Conservation (phyloP, 2,329 filamentous ascomycete genomes). For the Annulohypoxylon truncatum region DNA sequence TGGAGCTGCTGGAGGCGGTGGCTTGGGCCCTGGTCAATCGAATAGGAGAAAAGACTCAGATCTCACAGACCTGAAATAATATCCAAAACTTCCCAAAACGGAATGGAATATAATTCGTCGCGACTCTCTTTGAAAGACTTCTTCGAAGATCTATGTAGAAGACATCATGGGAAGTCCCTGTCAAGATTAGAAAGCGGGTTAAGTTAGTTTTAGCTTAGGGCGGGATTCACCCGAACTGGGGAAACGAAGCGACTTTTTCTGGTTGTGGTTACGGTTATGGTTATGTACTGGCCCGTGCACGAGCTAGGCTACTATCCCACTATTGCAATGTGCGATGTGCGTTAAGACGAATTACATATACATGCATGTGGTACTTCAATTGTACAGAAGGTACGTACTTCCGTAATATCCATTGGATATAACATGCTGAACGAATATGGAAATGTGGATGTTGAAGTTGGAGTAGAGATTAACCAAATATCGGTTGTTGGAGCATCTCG, state of each 20-base stretch:
- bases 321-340: not conserved
- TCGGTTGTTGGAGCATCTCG: not conserved
- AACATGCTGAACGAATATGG: not conserved
- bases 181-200: slow-evolving; percentile 18
- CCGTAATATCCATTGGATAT: not conserved
- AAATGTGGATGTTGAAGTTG: slow-evolving; percentile 1
- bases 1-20: not conserved
- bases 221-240: slow-evolving; percentile 26
- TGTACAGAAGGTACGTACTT: not conserved
- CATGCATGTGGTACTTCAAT: not conserved
- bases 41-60: not conserved
- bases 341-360: not conserved
- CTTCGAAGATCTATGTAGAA: slow-evolving; percentile 3
- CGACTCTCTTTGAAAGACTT: not conserved
- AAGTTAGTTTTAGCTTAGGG: slow-evolving; percentile 19
- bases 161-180: slow-evolving; percentile 35
- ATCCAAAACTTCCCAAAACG: slow-evolving; percentile 27
- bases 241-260: slow-evolving; percentile 20
- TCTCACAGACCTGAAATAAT: slow-evolving; percentile 1
- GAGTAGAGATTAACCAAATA: not conserved
- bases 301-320: not conserved
- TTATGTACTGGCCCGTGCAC: slow-evolving; percentile 5
- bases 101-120: slow-evolving; percentile 1
- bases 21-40: not conserved
- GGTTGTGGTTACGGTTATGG: not conserved